Evolutionary conservation across 2,329 filamentous ascomycete genomes (phyloP), one percentile per base, ranked within the genome.

Genomic region (Phoma sp.): DNA sequence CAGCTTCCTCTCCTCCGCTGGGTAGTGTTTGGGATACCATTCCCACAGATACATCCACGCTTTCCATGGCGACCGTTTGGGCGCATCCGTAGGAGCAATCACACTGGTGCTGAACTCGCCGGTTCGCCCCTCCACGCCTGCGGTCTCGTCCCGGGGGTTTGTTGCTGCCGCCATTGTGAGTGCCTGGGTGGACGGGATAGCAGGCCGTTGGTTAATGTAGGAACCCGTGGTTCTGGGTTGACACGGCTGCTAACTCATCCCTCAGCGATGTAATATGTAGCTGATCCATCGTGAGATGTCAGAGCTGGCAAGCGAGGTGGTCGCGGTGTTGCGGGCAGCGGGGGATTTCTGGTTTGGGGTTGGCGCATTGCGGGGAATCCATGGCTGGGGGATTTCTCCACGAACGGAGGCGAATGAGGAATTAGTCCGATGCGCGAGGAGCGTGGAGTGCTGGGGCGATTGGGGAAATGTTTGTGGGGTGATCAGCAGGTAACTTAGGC

Each of bases 41-140:
- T 75, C 70, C 71, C 69, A 72, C 1, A 73, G 65, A 25, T 73
- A 73, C 67, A 73, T 70, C 70, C 70, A 73, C 0, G 71, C 71
- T 44, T 71, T 73, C 71, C 71, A 73, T 48, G 71, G 70, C 7
- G 70, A 72, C n/a, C 70, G 62, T 54, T 69, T 70, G 14, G 71
- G 71, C 2, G 71, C 71, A 37, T 71, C 69, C 6, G 59, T 63
- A 24, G 71, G 71, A 23, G 71, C 71, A 42, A 73, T 72, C 7
- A 67, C 59, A 51, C 59, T 68, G 18, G 60, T 66, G 45, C 65
- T 61, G 43, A 66, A 65, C 11, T 64, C 64, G 35, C 60, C 64
- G 14, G 55, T 61, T 13, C 65, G 54, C 22, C 54, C 55, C 30
- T 65, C 59, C 7, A 67, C 51, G 14, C 56, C 59, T 8, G 50